Evolutionary conservation across 495 filamentous ascomycete species (phyloP), one percentile per base, ranked within the genome.

Genomic region (Trichoderma parareesei): DNA sequence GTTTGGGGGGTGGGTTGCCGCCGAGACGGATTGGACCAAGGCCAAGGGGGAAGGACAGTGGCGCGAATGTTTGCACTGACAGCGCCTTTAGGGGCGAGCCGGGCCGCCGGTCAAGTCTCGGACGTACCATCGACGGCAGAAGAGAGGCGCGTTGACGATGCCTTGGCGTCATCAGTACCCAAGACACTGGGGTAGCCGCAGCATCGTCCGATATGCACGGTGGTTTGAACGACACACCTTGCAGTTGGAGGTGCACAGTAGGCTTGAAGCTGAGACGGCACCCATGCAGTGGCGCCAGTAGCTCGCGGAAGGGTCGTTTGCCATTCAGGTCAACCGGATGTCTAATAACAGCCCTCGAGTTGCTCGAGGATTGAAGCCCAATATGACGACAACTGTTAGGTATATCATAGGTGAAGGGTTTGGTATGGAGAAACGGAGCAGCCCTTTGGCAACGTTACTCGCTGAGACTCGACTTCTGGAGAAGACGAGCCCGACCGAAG

Each of bases 21-120:
- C 20, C 9, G 11, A 57, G 53, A 27, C 33, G 53, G 20, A 57
- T 57, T 57, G 53, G 53, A 57, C 18, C 33, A 33, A 16, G 33
- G 20, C 10, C 11, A 16, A 57, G 9, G 20, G 53, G 33, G 20
- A 27, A 37, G 27, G 53, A 57, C 2, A 57, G 53, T 57, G 53
- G 53, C 53, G 53, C 53, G 8, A 57, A 27, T 11, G 27, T 57
- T 57, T 37, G 53, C 13, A 57, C 53, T 57, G 53, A 57, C 53
- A 57, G 53, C 53, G 27, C 53, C 53, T 37, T 57, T 57, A 16
- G 53, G 53, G 27, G 33, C 53, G 53, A 57, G 53, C 53, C 53
- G 53, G 53, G 53, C 53, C 53, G 53, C 20, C 53, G 53, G 53
- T 57, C 53, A 35, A 57, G 53, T 37, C 27, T 57, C 53, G 53